Evolutionary conservation across 805 yeast genomes (phyloP).

Genomic region (Myxozyma monticola): DNA sequence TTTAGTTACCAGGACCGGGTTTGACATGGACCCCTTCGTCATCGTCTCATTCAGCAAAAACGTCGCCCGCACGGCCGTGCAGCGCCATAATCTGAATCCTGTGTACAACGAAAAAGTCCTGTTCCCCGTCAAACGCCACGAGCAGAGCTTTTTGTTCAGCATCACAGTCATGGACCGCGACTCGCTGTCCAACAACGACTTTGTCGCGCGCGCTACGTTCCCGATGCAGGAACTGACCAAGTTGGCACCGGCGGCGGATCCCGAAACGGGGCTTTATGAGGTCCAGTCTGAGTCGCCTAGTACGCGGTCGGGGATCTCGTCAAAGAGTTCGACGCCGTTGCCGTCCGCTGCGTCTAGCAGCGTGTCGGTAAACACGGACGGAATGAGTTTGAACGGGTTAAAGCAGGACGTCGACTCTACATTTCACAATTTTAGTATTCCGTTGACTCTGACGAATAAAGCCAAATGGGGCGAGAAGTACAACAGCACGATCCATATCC

Average conservation of each 20-base stretch:
- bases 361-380: too few relatives aligned
- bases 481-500: conserved; percentile 56
- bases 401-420: background rate
- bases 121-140: conserved; percentile 71
- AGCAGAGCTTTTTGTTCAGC: conserved; percentile 61
- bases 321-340: too few relatives aligned
- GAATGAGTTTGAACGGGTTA: background rate
- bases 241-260: conserved; percentile 39
- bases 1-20: conserved; percentile 64
- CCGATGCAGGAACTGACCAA: conserved; percentile 52
- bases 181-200: conserved; percentile 76
- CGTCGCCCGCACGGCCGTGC: conserved; percentile 82
- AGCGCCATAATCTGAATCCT: conserved; percentile 80
- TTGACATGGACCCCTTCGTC: conserved; percentile 96
- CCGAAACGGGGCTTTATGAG: conserved; percentile 37
- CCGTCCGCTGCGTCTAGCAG: too few relatives aligned
- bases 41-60: conserved; percentile 86
- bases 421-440: conserved; percentile 38
- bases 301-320: too few relatives aligned
- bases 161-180: conserved; percentile 84
- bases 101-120: conserved; percentile 76
- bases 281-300: conserved; percentile 1
- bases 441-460: conserved; percentile 39
- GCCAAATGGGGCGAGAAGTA: conserved; percentile 41
- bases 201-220: conserved; percentile 66